These are phyloP conservation scores for Penicillium psychrosexuale DNA, from an alignment of 2,329 filamentous ascomycete species.

Conservation along the genomic window DNA sequence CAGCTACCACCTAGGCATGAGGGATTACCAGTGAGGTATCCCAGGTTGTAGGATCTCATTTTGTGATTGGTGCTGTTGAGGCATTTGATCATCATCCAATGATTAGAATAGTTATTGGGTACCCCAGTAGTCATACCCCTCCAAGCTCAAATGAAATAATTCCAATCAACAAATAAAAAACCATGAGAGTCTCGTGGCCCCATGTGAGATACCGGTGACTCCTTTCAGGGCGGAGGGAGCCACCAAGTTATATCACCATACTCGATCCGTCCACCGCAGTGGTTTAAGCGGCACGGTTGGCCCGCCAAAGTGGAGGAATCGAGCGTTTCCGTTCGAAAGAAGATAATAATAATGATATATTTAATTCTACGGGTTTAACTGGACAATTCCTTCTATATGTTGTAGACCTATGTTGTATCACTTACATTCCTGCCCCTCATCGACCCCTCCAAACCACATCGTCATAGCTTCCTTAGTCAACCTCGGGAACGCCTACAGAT, in stretches of 20 bases:
- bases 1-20: neutral
- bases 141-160: neutral
- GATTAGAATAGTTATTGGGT: neutral
- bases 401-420: neutral
- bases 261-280: slow-evolving; percentile 18
- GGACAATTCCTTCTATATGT: neutral
- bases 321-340: neutral
- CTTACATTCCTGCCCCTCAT: slow-evolving; percentile 14
- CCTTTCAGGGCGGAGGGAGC: slow-evolving; percentile 17
- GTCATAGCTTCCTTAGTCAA: slow-evolving; percentile 4
- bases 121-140: neutral
- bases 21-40: neutral
- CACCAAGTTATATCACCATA: slow-evolving; percentile 14
- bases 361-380: neutral
- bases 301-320: neutral
- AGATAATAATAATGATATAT: neutral
- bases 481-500: neutral
- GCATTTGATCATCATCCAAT: neutral
- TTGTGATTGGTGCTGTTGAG: neutral
- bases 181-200: slow-evolving; percentile 13
- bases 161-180: slow-evolving; percentile 3
- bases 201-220: slow-evolving; percentile 18
- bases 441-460: slow-evolving; percentile 8
- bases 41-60: neutral
- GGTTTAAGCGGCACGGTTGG: neutral